A percentile compares a stretch with the other conserved stretches of the same genome.
phyloP scores from a whole-genome alignment of 1,284 basidiomycete species.

The Moesziomyces globuligerus region DNA sequence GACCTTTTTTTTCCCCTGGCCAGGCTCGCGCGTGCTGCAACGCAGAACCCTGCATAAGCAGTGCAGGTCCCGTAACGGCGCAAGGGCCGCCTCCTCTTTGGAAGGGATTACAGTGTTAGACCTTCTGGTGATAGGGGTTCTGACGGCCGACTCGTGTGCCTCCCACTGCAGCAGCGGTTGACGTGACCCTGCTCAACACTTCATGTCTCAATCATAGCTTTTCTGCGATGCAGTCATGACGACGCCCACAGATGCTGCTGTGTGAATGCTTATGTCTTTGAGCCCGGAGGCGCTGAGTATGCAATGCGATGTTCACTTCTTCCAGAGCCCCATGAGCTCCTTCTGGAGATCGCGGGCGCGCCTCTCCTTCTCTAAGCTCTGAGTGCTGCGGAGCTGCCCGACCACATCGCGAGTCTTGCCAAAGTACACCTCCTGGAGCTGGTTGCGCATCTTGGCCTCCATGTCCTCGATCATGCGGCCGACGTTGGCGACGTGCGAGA shows the following conservation, averaged over 20 bases:
- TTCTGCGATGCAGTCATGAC: too few relatives aligned
- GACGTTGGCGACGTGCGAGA: conserved; percentile 87
- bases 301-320: conserved; percentile 29
- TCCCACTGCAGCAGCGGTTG: too few relatives aligned
- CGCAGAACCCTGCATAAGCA: conserved; percentile 4
- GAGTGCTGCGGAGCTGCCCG: conserved; percentile 85
- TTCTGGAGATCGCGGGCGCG: conserved; percentile 87
- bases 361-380: conserved; percentile 83
- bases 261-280: neutral
- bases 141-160: neutral
- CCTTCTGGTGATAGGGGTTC: neutral
- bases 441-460: conserved; percentile 98
- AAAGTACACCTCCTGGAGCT: conserved; percentile 86
- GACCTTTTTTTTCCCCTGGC: neutral
- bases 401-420: conserved; percentile 96
- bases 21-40: neutral
- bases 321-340: conserved; percentile 81
- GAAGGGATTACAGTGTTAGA: neutral
- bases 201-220: too few relatives aligned
- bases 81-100: neutral
- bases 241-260: too few relatives aligned
- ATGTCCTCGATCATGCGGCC: conserved; percentile 97
- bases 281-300: neutral
- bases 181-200: too few relatives aligned
- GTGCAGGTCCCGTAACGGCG: neutral